Conservation (phyloP, 768 basidiomycete genomes). For the Pisolithus microcarpus region DNA sequence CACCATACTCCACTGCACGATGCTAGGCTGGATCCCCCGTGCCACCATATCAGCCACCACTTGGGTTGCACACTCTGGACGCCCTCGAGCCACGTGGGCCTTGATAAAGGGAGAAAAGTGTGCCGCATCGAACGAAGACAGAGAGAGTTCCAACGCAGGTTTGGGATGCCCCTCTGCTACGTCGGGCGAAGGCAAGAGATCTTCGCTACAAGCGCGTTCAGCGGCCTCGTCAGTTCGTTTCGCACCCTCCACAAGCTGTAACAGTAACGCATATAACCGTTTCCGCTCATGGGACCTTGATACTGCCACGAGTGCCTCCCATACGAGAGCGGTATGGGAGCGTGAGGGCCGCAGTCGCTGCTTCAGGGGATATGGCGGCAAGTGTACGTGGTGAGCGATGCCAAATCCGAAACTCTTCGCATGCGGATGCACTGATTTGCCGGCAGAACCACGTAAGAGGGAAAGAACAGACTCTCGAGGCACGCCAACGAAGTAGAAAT, state of each 20-base stretch:
- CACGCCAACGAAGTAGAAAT: conserved; percentile 49
- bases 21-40: conserved; percentile 38
- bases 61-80: conserved; percentile 27
- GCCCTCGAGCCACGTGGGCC: conserved; percentile 27
- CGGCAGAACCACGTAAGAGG: conserved; percentile 9
- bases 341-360: conserved; percentile 27
- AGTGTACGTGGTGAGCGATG: not conserved
- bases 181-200: conserved; percentile 5
- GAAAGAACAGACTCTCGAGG: conserved; percentile 29
- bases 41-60: conserved; percentile 49
- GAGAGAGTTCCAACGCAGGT: conserved; percentile 13
- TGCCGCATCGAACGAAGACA: conserved; percentile 26
- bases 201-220: not conserved
- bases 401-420: not conserved
- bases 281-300: conserved; percentile 20
- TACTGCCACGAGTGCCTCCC: conserved; percentile 25
- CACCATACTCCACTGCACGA: conserved; percentile 45
- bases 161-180: not conserved
- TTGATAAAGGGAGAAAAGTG: conserved; percentile 52
- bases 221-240: not conserved
- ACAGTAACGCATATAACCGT: conserved; percentile 39
- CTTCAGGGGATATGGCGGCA: not conserved
- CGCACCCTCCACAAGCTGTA: conserved; percentile 18
- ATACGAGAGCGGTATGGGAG: conserved; percentile 30
- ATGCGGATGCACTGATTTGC: not conserved